Base-by-base conservation (phyloP, 2,329 filamentous ascomycete species). In the Trematosphaeria pertusa region DNA sequence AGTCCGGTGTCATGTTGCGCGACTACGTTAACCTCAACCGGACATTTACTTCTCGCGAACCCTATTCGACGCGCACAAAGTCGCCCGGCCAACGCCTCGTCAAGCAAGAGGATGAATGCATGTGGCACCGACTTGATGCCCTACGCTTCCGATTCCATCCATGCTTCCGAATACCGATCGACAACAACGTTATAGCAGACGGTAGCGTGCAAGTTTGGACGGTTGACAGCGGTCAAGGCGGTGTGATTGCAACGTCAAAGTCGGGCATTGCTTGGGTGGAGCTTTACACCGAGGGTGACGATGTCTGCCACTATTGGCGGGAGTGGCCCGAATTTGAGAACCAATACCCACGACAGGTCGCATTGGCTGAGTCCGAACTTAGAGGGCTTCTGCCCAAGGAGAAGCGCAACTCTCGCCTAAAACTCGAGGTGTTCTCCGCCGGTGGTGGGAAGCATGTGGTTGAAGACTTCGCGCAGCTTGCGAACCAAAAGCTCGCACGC, bases 111-210 rank as follows among this genome's bases (percentile, higher is more conserved):
- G 91, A 97, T 58, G 94, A 97, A 73, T 96, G 92, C 69, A 81
- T 79, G 19, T 97, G 93, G 93, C 92, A 97, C 72, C 84, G 92
- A 47, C 81, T 97, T 5, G 94, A 97, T 71, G 86, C 86, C 43
- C 79, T 99, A 41, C 88, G 91, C 30, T 96, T 97, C 76, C 87
- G 91, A 55, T 88, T 87, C 58, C 94, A 99, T 65, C 91, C 92
- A 3, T 91, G 89, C 69, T 97, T 99, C 77, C 82, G 86, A 43
- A 81, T 96, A 41, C 90, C 92, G 0, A 87, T 85, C 45, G 94
- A 97, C 61, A 74, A 81, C 12, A 69, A 82, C 30, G 43, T 57
- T 10, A 81, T 78, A 52, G 73, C 79, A 1, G 92, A 97, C 58
- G 82, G 83, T 26, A 91, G 89, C 55, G 82, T 97, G 1, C 90